Conservation (phyloP, 208 protist genomes). For the Trypanosoma boissoni region DNA sequence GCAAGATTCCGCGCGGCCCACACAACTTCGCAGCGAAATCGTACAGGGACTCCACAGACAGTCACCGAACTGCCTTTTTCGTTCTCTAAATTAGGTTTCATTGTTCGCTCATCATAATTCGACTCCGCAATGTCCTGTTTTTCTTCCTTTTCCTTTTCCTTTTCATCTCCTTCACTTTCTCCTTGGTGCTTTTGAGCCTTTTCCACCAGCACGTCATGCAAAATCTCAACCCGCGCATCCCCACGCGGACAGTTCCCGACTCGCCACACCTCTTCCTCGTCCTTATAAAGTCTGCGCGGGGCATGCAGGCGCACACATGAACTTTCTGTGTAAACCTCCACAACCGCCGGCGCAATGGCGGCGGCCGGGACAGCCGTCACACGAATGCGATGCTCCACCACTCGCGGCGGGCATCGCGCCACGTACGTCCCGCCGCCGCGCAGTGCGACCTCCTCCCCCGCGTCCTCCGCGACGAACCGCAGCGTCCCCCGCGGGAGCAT, state of each 20-base stretch:
- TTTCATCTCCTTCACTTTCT: conserved; percentile 8
- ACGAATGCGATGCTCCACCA: conserved; percentile 47
- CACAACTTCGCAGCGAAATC: conserved; percentile 65
- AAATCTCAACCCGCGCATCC: conserved; percentile 18
- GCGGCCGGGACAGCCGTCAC: conserved; percentile 54
- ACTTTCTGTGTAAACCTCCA: conserved; percentile 77
- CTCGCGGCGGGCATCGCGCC: conserved; percentile 58
- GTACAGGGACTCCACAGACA: conserved; percentile 64
- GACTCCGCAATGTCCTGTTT: background rate
- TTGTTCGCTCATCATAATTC: no score
- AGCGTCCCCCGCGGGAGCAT: conserved; percentile 60
- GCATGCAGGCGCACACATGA: conserved; percentile 53
- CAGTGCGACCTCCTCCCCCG: conserved; percentile 39
- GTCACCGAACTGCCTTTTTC: conserved; percentile 6
- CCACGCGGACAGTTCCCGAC: conserved; percentile 41
- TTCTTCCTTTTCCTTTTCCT: conserved; percentile 6
- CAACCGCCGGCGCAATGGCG: conserved; percentile 49
- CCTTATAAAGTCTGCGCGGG: conserved; percentile 60
- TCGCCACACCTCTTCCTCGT: conserved; percentile 62
- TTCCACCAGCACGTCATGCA: background rate
- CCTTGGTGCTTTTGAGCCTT: background rate
- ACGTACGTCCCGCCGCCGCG: conserved; percentile 43
- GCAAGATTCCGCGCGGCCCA: conserved; percentile 69
- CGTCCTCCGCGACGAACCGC: conserved; percentile 66
- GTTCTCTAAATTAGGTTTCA: no score